Percentiles rank a stretch among this genome's conserved stretches.
These are phyloP conservation scores for Aspergillus intermedius DNA, from an alignment of 2,329 filamentous ascomycete species.

Conservation along the genomic window DNA sequence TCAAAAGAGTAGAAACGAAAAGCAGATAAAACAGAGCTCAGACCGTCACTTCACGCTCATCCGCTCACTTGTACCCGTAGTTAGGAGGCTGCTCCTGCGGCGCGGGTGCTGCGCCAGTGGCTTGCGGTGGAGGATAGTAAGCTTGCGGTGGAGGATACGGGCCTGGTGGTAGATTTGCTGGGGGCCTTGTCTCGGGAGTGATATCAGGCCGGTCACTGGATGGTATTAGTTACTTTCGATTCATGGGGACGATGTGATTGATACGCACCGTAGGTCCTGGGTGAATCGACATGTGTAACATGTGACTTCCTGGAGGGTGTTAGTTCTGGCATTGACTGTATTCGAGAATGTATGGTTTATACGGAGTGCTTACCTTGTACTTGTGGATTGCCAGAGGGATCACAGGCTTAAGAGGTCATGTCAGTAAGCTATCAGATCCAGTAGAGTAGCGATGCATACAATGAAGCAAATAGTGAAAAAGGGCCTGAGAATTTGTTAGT, in stretches of 20 bases:
- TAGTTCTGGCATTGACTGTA: constrained; percentile 4
- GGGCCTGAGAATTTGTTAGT: constrained; percentile 24
- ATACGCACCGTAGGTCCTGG: constrained; percentile 30
- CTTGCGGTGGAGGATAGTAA: constrained; percentile 10
- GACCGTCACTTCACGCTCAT: neutral
- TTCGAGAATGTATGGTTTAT: neutral
- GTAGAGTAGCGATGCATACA: constrained; percentile 18
- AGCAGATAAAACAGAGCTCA: neutral
- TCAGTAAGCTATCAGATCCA: constrained; percentile 6
- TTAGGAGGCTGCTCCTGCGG: constrained; percentile 14
- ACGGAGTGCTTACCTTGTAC: constrained; percentile 24
- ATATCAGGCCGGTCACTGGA: constrained; percentile 32
- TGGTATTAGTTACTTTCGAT: constrained; percentile 1
- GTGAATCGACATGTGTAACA: constrained; percentile 33
- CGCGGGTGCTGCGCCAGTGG: constrained; percentile 8
- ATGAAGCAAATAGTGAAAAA: constrained; percentile 44
- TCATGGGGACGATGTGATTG: neutral
- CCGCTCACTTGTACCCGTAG: constrained; percentile 17
- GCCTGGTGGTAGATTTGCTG: constrained; percentile 20
- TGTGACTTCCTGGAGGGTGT: constrained; percentile 29
- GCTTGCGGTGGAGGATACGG: constrained; percentile 21
- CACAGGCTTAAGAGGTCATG: constrained; percentile 22
- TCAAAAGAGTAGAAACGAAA: neutral
- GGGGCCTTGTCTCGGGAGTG: constrained; percentile 30
- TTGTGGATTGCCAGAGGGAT: constrained; percentile 35